A percentile compares a stretch with the other conserved stretches of the same genome.
phyloP scores from a whole-genome alignment of 805 yeast species.

The Lachancea lanzarotensis region DNA sequence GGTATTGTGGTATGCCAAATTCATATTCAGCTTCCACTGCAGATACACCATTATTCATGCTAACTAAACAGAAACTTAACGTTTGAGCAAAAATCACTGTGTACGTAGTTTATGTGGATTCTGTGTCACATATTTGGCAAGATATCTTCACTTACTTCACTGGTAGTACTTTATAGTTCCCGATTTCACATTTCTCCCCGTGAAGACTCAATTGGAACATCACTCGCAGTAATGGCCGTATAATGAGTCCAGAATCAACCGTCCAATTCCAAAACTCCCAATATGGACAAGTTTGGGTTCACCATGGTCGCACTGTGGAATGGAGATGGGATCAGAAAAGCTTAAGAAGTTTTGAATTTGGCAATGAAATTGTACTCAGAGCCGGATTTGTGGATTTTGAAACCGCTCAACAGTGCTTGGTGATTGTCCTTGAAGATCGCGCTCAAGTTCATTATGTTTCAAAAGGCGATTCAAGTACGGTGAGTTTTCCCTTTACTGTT shows the following conservation, averaged over 20 bases:
- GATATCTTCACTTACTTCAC: too few species aligned
- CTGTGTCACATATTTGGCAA: too few species aligned
- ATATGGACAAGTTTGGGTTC: constrained; percentile 24
- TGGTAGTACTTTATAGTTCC: too few species aligned
- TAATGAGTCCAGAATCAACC: not conserved
- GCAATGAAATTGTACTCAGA: constrained; percentile 40
- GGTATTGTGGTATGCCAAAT: too few species aligned
- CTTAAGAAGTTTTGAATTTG: constrained; percentile 37
- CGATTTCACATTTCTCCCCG: too few species aligned
- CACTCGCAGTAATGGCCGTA: not conserved
- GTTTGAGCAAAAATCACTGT: too few species aligned
- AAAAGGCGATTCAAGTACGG: constrained; percentile 52
- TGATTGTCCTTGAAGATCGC: constrained; percentile 52
- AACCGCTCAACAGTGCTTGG: constrained; percentile 37
- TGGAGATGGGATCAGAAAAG: constrained; percentile 32
- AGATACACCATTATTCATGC: too few species aligned
- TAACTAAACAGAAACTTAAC: too few species aligned
- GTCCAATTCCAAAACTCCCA: constrained; percentile 3
- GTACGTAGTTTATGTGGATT: too few species aligned
- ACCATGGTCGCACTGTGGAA: constrained; percentile 34
- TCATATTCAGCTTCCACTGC: too few species aligned
- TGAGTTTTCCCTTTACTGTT: constrained; percentile 65
- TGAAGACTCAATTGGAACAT: too few species aligned
- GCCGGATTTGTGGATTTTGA: constrained; percentile 58
- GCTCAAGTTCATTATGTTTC: constrained; percentile 52